These are phyloP conservation scores for Scheffersomyces stipitis DNA, from an alignment of 805 yeast genomes.

Conservation along the genomic window DNA sequence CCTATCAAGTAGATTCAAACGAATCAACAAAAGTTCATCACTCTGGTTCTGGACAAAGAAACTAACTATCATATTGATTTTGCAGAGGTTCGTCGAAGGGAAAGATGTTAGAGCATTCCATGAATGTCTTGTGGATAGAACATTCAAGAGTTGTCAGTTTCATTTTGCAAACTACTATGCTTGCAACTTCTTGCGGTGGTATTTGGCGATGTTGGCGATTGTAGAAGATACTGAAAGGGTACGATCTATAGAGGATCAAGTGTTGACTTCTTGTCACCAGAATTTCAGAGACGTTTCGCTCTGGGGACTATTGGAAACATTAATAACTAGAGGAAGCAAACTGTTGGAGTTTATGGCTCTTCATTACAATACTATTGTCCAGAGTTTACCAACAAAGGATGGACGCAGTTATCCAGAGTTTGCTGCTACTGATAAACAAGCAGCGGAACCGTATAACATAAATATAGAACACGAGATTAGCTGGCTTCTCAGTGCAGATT, in stretches of 20 bases:
- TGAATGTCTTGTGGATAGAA: constrained; percentile 10
- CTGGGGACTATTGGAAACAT: not conserved
- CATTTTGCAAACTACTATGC: constrained; percentile 44
- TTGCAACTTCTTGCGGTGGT: constrained; percentile 32
- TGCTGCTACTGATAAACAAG: no score
- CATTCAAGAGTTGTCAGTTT: constrained; percentile 27
- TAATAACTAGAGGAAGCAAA: no score
- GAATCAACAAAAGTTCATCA: constrained; percentile 41
- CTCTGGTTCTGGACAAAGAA: constrained; percentile 36
- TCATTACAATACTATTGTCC: no score
- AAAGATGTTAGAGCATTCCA: not conserved
- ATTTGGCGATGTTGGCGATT: constrained; percentile 10
- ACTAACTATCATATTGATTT: constrained; percentile 15
- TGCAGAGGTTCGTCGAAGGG: not conserved
- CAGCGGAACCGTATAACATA: no score
- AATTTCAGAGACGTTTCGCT: not conserved
- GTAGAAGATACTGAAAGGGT: constrained; percentile 4
- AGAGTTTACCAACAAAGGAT: no score
- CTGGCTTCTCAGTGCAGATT: constrained; percentile 14
- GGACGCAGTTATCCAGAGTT: no score
- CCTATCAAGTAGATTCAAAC: constrained; percentile 25
- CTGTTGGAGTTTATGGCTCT: no score
- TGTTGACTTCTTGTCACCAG: not conserved
- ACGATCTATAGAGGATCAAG: no score
- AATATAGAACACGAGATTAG: constrained; percentile 6